phyloP scores from a whole-genome alignment of 192 early-diverging fungal species.

The Linnemannia elongata region DNA sequence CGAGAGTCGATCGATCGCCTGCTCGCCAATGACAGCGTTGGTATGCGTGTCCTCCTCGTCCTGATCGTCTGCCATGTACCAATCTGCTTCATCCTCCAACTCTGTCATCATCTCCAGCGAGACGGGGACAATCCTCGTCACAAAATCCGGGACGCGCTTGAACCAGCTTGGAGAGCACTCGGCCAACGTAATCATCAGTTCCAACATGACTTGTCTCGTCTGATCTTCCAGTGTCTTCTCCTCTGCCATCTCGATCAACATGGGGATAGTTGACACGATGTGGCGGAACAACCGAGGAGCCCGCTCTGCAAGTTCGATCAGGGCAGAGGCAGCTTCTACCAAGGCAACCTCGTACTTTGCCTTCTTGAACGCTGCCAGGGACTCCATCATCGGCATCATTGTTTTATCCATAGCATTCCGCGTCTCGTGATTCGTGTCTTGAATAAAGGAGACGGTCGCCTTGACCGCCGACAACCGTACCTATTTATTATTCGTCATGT shows the following conservation, averaged over 20 bases:
- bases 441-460: constrained; percentile 80
- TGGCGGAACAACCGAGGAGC: constrained; percentile 85
- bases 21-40: constrained; percentile 89
- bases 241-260: constrained; percentile 80
- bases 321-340: constrained; percentile 73
- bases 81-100: constrained; percentile 87
- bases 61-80: constrained; percentile 88
- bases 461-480: constrained; percentile 83
- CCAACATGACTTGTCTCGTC: constrained; percentile 90
- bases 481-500: constrained; percentile 20
- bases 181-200: constrained; percentile 90
- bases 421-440: constrained; percentile 70
- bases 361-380: constrained; percentile 64
- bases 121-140: constrained; percentile 82
- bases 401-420: constrained; percentile 68
- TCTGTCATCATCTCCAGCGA: constrained; percentile 95
- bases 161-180: constrained; percentile 90
- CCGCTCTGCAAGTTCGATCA: constrained; percentile 89
- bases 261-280: constrained; percentile 80
- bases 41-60: constrained; percentile 92
- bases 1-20: constrained; percentile 94
- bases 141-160: constrained; percentile 86
- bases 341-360: constrained; percentile 79
- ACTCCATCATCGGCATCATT: constrained; percentile 86
- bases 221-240: constrained; percentile 82